Conservation (phyloP, 768 basidiomycete species). For the Collybia mongolica region DNA sequence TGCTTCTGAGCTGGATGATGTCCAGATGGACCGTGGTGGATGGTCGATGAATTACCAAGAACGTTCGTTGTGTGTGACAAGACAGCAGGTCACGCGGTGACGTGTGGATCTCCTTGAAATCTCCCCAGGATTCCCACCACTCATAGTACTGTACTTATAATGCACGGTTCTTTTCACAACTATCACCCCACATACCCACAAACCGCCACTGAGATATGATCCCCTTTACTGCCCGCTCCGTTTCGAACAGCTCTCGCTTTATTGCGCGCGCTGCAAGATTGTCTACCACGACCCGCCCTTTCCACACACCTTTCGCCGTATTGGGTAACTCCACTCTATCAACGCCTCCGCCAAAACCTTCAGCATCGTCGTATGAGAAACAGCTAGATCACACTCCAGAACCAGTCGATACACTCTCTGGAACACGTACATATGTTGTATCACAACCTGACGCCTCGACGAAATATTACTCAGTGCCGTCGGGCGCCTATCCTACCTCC, state of each 20-base stretch:
- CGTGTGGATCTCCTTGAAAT: not conserved
- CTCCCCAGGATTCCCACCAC: constrained; percentile 28
- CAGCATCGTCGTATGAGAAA: constrained; percentile 57
- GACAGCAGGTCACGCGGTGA: no score
- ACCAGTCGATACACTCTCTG: constrained; percentile 39
- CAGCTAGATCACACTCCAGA: constrained; percentile 52
- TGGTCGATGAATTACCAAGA: no score
- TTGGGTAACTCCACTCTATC: constrained; percentile 40
- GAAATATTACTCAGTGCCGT: constrained; percentile 66
- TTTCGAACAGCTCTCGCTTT: constrained; percentile 20
- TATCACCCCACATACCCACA: constrained; percentile 8
- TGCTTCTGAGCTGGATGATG: no score
- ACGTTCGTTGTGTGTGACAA: no score
- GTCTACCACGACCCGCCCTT: constrained; percentile 36
- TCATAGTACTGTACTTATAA: constrained; percentile 15
- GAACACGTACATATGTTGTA: constrained; percentile 68
- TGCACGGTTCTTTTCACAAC: constrained; percentile 5
- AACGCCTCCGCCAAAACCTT: constrained; percentile 29
- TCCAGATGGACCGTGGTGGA: no score
- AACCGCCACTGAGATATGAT: constrained; percentile 15
- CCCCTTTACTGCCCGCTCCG: constrained; percentile 27
- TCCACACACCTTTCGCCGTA: constrained; percentile 66
- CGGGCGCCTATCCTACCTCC: constrained; percentile 62
- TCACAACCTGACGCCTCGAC: constrained; percentile 67
- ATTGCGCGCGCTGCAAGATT: constrained; percentile 18